These are phyloP conservation scores for Taphrina communis DNA, from an alignment of 1,139 yeast genomes.

Conservation along the genomic window DNA sequence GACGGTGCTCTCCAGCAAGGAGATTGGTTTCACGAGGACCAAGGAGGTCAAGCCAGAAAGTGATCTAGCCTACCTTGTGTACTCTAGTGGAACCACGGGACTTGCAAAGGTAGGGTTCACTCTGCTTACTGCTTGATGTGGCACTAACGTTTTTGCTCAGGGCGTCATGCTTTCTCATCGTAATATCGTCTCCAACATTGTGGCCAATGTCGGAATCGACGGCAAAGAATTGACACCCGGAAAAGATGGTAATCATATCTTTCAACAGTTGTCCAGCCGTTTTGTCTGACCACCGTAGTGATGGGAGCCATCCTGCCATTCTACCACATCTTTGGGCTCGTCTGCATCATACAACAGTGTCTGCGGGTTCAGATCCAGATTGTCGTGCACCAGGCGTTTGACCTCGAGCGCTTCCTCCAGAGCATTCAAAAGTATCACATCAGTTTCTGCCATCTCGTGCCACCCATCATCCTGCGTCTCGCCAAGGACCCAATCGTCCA, in stretches of 20 bases:
- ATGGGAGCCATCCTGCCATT: conserved; percentile 32
- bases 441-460: conserved; percentile 48
- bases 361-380: conserved; percentile 38
- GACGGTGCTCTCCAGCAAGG: conserved; percentile 43
- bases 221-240: conserved; percentile 39
- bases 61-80: conserved; percentile 55
- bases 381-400: conserved; percentile 42
- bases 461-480: conserved; percentile 53
- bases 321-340: conserved; percentile 44
- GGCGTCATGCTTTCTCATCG: conserved; percentile 65
- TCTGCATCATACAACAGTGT: conserved; percentile 41
- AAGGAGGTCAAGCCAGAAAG: conserved; percentile 42
- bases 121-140: background rate
- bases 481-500: conserved; percentile 54
- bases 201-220: conserved; percentile 42
- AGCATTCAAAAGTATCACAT: conserved; percentile 39
- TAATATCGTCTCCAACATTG: conserved; percentile 47
- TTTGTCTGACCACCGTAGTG: background rate
- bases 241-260: conserved; percentile 19
- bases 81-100: conserved; percentile 81
- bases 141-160: conserved; percentile 53
- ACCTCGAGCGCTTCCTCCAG: conserved; percentile 39
- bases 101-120: conserved; percentile 15
- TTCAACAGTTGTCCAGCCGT: conserved; percentile 9
- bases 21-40: conserved; percentile 44